Evolutionary conservation across 1,139 yeast genomes (phyloP).

Genomic region (Candida labiduridarum): DNA sequence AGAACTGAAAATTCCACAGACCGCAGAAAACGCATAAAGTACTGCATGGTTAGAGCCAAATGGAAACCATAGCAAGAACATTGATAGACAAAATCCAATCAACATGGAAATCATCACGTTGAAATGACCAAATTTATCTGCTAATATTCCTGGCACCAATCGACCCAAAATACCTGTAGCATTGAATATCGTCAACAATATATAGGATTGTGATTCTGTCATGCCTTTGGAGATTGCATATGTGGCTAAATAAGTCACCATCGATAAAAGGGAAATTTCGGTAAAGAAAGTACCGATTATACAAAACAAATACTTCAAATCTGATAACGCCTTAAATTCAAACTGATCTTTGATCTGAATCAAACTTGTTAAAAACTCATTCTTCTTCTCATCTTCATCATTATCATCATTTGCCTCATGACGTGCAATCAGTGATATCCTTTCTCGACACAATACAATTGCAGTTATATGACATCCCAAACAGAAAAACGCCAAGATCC

Average conservation of each 20-base stretch:
- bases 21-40: conserved; percentile 48
- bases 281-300: conserved; percentile 44
- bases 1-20: conserved; percentile 50
- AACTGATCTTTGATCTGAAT: conserved; percentile 22
- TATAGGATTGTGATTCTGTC: conserved; percentile 51
- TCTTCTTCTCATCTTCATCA: not conserved
- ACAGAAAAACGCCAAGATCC: conserved; percentile 36
- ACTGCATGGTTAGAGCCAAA: conserved; percentile 46
- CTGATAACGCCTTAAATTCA: conserved; percentile 26
- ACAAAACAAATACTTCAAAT: conserved; percentile 30
- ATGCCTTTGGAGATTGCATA: conserved; percentile 57
- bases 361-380: conserved; percentile 27
- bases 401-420: not conserved
- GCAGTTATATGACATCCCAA: conserved; percentile 27
- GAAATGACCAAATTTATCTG: conserved; percentile 57
- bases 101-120: conserved; percentile 52
- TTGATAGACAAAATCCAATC: conserved; percentile 40
- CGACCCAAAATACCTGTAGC: conserved; percentile 64
- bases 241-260: conserved; percentile 57
- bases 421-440: conserved; percentile 6
- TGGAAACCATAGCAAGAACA: conserved; percentile 55
- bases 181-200: conserved; percentile 57
- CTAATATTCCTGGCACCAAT: conserved; percentile 57
- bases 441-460: conserved; percentile 12
- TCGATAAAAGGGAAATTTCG: conserved; percentile 57